Conservation (phyloP, 2,329 filamentous ascomycete genomes). For the Trichophyton benhamiae region DNA sequence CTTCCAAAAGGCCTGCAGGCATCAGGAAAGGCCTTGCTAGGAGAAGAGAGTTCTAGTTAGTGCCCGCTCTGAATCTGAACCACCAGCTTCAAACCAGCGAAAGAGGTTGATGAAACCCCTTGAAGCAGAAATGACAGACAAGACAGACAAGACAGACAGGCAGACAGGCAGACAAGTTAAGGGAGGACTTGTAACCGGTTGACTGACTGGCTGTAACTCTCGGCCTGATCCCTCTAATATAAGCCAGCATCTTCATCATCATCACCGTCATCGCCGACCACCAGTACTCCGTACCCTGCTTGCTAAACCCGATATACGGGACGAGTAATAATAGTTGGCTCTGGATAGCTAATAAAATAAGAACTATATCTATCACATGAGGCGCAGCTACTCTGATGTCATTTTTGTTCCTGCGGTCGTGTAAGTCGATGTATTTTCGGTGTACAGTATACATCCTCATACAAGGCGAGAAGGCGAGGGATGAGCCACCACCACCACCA, state of each 20-base stretch:
- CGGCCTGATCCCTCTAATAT: neutral
- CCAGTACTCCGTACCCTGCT: too few relatives aligned
- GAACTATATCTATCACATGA: constrained; percentile 3
- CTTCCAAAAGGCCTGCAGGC: too few relatives aligned
- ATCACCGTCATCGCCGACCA: too few relatives aligned
- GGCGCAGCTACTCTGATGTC: neutral
- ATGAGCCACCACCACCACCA: neutral
- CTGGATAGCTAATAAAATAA: neutral
- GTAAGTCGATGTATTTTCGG: neutral
- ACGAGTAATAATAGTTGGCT: too few relatives aligned
- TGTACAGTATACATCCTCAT: neutral
- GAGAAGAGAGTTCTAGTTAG: neutral
- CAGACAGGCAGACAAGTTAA: too few relatives aligned
- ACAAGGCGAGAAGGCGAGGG: neutral
- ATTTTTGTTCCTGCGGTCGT: neutral
- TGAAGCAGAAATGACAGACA: neutral
- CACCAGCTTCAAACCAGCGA: neutral
- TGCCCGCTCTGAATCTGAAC: constrained; percentile 4
- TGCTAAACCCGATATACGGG: too few relatives aligned
- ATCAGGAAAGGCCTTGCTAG: too few relatives aligned
- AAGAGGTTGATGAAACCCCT: neutral
- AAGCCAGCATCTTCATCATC: too few relatives aligned
- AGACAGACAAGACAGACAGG: neutral
- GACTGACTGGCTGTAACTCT: neutral
- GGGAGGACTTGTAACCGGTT: too few relatives aligned